Evolutionary conservation across 139 green algal genomes (phyloP), one percentile per base, ranked within the genome.

Genomic region (Coccomyxa sp.): DNA sequence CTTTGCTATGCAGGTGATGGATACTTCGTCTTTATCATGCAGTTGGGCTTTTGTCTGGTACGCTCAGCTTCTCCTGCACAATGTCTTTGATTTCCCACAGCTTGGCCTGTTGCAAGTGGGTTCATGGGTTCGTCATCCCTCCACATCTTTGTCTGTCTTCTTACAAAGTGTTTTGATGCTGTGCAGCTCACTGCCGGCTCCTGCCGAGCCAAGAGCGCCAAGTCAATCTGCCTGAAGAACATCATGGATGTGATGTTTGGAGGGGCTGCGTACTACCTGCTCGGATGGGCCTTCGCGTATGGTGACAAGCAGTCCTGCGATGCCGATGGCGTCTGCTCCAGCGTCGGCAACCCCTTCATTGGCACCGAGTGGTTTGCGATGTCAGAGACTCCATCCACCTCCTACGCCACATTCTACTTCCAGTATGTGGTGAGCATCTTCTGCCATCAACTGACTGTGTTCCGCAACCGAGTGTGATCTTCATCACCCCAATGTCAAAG

Each of bases 211-310:
- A 93, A 92, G 80, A 92, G 90, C 80, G 87, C 82, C 57, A 88
- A 85, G 76, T 91, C 88, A 67, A 88, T 92, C 38, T 83, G 91
- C 58, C 58, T 93, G 18, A 91, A 93, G 79, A 93, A 92, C 80
- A 45, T 93, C 3, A 81, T 93, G 81, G 89, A 93, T 32, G 45
- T 84, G 60, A 31, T 66, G 86, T 7, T 66, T 81, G 30, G 63
- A 79, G 15, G 88, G 38, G 85, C 83, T 63, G 13, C 90, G n/a
- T 91, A 82, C 67, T 93, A 81, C 81, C 76, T 92, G 9, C 63
- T 93, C 18, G 89, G 87, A 63, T 91, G 84, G 59, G 85, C 81
- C 13, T 87, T 88, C 58, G 83, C 87, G 13, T 87, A 85, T 27
- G 83, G 83, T 30, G 85, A 86, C 60, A 74, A 80, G 17, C 27